Conservation (phyloP, 805 yeast genomes). For the Candida odintsovae region DNA sequence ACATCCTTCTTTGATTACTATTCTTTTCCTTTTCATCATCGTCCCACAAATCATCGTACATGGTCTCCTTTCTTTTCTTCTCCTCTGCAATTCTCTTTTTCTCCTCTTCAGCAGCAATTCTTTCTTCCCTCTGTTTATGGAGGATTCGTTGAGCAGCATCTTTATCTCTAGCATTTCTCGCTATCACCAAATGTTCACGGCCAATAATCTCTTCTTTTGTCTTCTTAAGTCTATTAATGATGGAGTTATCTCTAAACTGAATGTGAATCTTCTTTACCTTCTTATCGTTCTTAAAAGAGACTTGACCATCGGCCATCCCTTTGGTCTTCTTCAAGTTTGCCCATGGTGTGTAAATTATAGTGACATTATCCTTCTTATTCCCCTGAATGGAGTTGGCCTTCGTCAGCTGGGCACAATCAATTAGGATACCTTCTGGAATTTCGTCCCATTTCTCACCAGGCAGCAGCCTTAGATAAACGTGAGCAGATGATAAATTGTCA, state of each 20-base stretch:
- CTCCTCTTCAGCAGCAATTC: slow-evolving; percentile 28
- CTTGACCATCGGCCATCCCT: slow-evolving; percentile 76
- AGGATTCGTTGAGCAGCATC: slow-evolving; percentile 21
- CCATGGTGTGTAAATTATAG: slow-evolving; percentile 71
- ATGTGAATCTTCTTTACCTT: slow-evolving; percentile 48
- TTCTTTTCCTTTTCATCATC: slow-evolving; percentile 38
- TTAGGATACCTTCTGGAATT: slow-evolving; percentile 47
- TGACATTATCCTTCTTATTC: slow-evolving; percentile 59
- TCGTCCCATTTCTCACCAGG: slow-evolving; percentile 39
- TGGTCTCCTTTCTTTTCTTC: slow-evolving; percentile 33
- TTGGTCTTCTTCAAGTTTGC: slow-evolving; percentile 60
- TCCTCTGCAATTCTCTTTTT: slow-evolving; percentile 34
- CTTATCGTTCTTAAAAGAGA: slow-evolving; percentile 58
- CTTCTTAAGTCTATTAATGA: slow-evolving; percentile 58
- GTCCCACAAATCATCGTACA: slow-evolving; percentile 41
- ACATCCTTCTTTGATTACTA: slow-evolving; percentile 42
- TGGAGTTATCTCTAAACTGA: slow-evolving; percentile 48
- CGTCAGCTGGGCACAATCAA: slow-evolving; percentile 63
- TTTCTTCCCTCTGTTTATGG: slow-evolving; percentile 21
- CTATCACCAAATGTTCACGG: slow-evolving; percentile 25
- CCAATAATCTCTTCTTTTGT: slow-evolving; percentile 50
- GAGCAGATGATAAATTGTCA: slow-evolving; percentile 72
- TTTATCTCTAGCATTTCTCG: slow-evolving; percentile 34
- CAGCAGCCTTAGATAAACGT: slow-evolving; percentile 57
- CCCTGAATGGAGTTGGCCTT: slow-evolving; percentile 76